Evolutionary conservation across 2,329 filamentous ascomycete species (phyloP).

Genomic region (Triangularia verruculosa): DNA sequence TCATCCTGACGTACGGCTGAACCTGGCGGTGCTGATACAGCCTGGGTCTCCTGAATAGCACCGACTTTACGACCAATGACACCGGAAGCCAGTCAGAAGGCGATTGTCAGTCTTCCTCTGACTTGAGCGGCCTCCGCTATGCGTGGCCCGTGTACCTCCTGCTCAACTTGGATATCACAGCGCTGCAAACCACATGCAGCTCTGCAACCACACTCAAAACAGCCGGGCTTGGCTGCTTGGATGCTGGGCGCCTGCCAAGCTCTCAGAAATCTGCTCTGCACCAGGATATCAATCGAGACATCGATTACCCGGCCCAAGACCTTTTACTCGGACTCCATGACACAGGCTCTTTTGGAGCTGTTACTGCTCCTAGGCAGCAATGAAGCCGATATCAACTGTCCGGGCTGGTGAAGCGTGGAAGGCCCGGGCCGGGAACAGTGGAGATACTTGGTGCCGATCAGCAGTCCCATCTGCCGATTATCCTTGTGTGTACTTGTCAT

Average conservation of each 20-base stretch:
- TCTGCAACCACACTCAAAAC: background rate
- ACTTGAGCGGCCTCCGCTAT: slow-evolving; percentile 6
- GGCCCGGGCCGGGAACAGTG: background rate
- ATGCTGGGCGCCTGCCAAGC: background rate
- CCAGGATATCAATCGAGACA: background rate
- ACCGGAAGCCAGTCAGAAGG: slow-evolving; percentile 1
- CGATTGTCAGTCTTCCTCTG: slow-evolving; percentile 4
- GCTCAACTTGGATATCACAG: background rate
- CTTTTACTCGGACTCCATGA: background rate
- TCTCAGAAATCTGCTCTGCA: background rate
- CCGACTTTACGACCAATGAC: background rate
- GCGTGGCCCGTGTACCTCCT: background rate
- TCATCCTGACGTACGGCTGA: slow-evolving; percentile 16
- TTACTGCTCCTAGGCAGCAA: background rate
- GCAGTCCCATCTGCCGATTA: background rate
- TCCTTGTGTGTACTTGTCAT: background rate
- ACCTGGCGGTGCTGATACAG: background rate
- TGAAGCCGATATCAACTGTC: background rate
- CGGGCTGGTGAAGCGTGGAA: background rate
- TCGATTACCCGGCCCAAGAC: background rate
- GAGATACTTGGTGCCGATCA: background rate
- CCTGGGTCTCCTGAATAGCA: slow-evolving; percentile 5
- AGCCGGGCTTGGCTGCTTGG: background rate
- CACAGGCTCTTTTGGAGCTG: background rate
- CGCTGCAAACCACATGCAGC: background rate